Evolutionary conservation across 805 yeast species (phyloP).

Genomic region (Yamadazyma phyllophila): DNA sequence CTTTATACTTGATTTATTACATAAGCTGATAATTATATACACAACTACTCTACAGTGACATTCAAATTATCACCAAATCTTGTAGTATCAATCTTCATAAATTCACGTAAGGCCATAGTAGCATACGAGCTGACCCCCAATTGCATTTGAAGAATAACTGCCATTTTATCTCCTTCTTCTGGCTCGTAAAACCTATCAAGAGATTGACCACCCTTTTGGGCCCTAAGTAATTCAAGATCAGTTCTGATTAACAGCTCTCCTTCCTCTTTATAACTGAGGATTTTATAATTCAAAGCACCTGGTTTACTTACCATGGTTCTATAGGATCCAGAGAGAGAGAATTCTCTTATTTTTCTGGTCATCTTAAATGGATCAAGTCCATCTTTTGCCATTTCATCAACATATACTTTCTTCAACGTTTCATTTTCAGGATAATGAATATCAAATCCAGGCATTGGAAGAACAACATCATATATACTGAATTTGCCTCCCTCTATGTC

Average conservation of each 20-base stretch:
- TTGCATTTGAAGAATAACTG: constrained; percentile 72
- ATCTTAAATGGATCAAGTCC: constrained; percentile 80
- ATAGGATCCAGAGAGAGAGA: constrained; percentile 89
- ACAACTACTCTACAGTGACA: constrained; percentile 8
- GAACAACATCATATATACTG: constrained; percentile 76
- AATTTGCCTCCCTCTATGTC: constrained; percentile 61
- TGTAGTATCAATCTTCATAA: constrained; percentile 74
- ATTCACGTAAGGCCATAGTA: constrained; percentile 94
- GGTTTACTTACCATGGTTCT: constrained; percentile 72
- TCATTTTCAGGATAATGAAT: constrained; percentile 78
- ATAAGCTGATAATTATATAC: too few relatives aligned
- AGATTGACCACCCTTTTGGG: constrained; percentile 23
- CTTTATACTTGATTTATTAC: neutral
- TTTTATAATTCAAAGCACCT: constrained; percentile 54
- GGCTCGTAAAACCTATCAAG: constrained; percentile 22
- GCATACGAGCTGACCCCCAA: constrained; percentile 90
- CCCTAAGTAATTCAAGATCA: constrained; percentile 54
- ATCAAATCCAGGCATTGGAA: constrained; percentile 97
- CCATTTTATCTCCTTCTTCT: constrained; percentile 48
- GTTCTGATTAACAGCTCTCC: constrained; percentile 74
- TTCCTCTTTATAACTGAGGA: constrained; percentile 57
- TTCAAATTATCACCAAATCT: constrained; percentile 23
- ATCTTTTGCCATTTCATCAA: constrained; percentile 73
- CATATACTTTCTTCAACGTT: constrained; percentile 57
- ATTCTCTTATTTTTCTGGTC: constrained; percentile 83